Conservation (phyloP, 2,329 filamentous ascomycete genomes). For the Coniochaeta sp. region DNA sequence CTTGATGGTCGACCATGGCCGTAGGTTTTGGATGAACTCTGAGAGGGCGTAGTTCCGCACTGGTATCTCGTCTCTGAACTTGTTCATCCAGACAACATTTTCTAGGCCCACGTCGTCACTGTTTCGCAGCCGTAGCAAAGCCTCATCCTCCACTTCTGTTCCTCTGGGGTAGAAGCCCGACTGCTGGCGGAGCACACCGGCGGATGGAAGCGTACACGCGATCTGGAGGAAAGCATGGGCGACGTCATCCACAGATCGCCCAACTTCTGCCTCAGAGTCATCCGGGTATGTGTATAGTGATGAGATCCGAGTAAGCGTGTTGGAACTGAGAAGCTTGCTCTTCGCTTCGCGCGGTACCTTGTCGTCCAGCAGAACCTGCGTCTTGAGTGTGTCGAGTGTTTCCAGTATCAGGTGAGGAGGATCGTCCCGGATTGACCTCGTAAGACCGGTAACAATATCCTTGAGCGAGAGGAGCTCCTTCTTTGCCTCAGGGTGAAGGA, state of each 20-base stretch:
- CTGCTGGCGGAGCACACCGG: constrained; percentile 69
- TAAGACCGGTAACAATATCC: constrained; percentile 62
- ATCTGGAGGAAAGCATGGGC: constrained; percentile 70
- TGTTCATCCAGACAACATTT: constrained; percentile 62
- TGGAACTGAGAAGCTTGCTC: constrained; percentile 66
- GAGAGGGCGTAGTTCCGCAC: constrained; percentile 76
- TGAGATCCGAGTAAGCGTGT: constrained; percentile 64
- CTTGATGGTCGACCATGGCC: constrained; percentile 73
- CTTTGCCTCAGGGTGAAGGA: constrained; percentile 70
- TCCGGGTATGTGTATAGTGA: constrained; percentile 63
- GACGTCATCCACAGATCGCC: constrained; percentile 52
- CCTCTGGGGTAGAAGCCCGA: constrained; percentile 79
- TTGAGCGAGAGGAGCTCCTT: constrained; percentile 75
- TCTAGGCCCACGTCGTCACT: constrained; percentile 59
- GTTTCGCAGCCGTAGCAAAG: constrained; percentile 27
- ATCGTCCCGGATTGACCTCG: constrained; percentile 72
- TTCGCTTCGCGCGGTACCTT: constrained; percentile 69
- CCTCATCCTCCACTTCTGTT: constrained; percentile 49
- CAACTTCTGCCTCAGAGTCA: constrained; percentile 30
- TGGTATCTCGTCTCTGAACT: constrained; percentile 57
- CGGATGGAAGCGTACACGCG: constrained; percentile 65
- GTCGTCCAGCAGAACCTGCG: constrained; percentile 66
- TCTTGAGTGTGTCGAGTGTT: constrained; percentile 63
- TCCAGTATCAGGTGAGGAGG: constrained; percentile 68
- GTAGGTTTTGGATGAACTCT: constrained; percentile 69